Conservation (phyloP, 1,284 basidiomycete genomes). For the Leucoagaricus sp. region DNA sequence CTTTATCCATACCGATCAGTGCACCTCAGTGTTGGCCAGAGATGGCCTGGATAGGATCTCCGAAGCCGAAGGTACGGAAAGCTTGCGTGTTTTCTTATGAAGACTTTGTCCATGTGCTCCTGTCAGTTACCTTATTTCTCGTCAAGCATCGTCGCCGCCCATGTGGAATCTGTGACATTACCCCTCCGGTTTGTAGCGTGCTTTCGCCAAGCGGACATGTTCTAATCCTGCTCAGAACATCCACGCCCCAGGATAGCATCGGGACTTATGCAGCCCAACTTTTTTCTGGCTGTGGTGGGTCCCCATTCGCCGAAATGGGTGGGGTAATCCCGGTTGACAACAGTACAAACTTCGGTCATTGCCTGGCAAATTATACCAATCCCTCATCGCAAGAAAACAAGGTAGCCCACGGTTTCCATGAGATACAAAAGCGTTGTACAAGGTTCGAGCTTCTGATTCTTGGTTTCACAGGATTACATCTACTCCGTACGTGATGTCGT, state of each 20-base stretch:
- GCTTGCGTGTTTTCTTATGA: constrained; percentile 6
- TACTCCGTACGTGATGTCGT: constrained; percentile 42
- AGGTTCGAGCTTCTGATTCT: neutral
- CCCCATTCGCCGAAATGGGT: constrained; percentile 57
- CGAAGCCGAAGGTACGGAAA: constrained; percentile 38
- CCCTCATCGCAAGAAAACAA: constrained; percentile 8
- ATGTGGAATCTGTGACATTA: constrained; percentile 66
- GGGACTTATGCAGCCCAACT: constrained; percentile 49
- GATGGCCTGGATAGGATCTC: constrained; percentile 38
- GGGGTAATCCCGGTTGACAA: constrained; percentile 52
- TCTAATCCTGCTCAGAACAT: constrained; percentile 33
- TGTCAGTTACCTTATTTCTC: constrained; percentile 51
- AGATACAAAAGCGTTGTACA: no score
- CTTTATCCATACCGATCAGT: constrained; percentile 58
- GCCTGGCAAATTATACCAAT: constrained; percentile 49
- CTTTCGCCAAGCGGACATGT: neutral
- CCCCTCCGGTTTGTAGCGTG: constrained; percentile 55
- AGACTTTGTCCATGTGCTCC: constrained; percentile 10
- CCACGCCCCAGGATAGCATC: constrained; percentile 42
- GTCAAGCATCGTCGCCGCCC: constrained; percentile 68
- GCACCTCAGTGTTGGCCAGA: constrained; percentile 49
- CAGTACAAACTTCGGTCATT: constrained; percentile 30
- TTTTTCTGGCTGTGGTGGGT: constrained; percentile 55
- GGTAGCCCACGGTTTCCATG: neutral
- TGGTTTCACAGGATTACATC: neutral